phyloP scores from a whole-genome alignment of 2,329 filamentous ascomycete species.

The Aspergillus brasiliensis region DNA sequence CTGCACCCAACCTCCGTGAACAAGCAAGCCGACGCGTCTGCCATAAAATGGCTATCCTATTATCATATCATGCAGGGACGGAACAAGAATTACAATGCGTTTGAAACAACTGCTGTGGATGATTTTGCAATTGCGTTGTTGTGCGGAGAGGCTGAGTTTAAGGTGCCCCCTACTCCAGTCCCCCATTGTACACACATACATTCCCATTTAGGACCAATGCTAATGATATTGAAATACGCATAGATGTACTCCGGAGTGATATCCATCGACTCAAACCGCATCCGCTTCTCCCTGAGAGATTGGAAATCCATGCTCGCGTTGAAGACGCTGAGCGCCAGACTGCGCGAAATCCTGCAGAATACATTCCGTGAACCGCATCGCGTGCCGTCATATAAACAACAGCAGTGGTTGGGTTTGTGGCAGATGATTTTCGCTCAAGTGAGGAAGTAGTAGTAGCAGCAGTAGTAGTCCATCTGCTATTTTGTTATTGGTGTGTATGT shows the following conservation, averaged over 20 bases:
- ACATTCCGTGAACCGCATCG: slow-evolving; percentile 58
- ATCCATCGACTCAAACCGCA: slow-evolving; percentile 81
- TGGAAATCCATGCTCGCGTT: slow-evolving; percentile 92
- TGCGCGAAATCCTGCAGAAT: slow-evolving; percentile 73
- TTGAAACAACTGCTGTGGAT: slow-evolving; percentile 80
- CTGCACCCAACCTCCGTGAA: slow-evolving; percentile 90
- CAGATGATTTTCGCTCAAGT: slow-evolving; percentile 63
- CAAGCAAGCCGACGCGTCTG: slow-evolving; percentile 55
- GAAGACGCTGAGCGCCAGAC: slow-evolving; percentile 72
- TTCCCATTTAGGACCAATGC: not conserved
- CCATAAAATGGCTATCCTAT: slow-evolving; percentile 81
- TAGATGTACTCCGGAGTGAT: slow-evolving; percentile 86
- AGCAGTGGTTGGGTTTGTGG: slow-evolving; percentile 75
- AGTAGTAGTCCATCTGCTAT: too few relatives aligned
- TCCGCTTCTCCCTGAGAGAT: slow-evolving; percentile 78
- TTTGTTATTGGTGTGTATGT: not conserved
- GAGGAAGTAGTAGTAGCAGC: not conserved
- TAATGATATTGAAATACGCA: not conserved
- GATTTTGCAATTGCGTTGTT: slow-evolving; percentile 81
- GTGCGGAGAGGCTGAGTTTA: slow-evolving; percentile 85
- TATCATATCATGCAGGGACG: slow-evolving; percentile 96
- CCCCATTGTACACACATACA: not conserved
- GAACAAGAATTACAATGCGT: slow-evolving; percentile 79
- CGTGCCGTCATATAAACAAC: slow-evolving; percentile 61
- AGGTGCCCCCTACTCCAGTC: slow-evolving; percentile 51